These are phyloP conservation scores for Ascoidea rubescens DNA, from an alignment of 805 yeast species.

Conservation along the genomic window DNA sequence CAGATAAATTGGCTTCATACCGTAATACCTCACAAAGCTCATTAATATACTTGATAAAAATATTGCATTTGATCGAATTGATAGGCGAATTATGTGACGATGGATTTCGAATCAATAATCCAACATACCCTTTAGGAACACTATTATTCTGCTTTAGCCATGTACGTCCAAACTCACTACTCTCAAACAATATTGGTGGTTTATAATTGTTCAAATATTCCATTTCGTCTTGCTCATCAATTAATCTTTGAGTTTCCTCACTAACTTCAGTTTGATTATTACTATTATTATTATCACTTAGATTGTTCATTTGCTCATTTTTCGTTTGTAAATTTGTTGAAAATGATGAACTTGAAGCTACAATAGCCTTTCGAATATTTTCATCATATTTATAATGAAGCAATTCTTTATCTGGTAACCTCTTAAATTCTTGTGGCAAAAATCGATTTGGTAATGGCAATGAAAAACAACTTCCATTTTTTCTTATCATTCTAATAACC, in stretches of 20 bases:
- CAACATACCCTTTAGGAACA: constrained; percentile 73
- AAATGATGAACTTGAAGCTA: neutral
- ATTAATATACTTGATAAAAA: constrained; percentile 58
- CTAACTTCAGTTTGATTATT: constrained; percentile 16
- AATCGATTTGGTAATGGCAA: constrained; percentile 54
- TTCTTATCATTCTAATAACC: constrained; percentile 19
- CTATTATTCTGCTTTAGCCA: constrained; percentile 91
- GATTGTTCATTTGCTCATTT: constrained; percentile 19
- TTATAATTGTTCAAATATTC: too few relatives aligned
- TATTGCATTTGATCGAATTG: constrained; percentile 39
- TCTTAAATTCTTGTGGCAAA: constrained; percentile 69
- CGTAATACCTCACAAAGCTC: constrained; percentile 65
- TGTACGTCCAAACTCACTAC: constrained; percentile 32
- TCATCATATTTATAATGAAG: too few relatives aligned
- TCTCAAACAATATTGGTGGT: constrained; percentile 18
- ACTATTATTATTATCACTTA: constrained; percentile 1
- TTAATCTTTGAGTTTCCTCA: neutral
- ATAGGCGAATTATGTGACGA: constrained; percentile 42
- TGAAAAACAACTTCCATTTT: constrained; percentile 28
- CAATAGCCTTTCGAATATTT: neutral
- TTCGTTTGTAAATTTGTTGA: neutral
- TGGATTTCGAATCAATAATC: constrained; percentile 53
- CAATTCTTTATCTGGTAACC: constrained; percentile 14
- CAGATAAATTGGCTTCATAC: constrained; percentile 79
- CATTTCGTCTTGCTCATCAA: neutral